Base-by-base conservation (phyloP, 257 asterid species). In the Salvia miltiorrhiza region DNA sequence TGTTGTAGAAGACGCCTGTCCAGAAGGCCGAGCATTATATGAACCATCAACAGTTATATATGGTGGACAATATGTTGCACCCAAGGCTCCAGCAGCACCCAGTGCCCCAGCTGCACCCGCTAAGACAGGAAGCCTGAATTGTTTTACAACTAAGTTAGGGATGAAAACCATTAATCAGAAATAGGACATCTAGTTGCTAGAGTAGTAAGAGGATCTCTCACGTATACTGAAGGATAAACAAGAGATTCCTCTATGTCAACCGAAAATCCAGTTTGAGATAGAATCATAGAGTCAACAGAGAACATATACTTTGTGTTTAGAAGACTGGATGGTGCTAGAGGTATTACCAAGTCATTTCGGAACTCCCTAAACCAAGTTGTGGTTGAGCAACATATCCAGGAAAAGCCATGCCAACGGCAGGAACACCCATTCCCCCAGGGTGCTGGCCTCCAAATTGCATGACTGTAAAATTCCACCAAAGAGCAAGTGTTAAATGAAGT, bases 361-460 rank as follows among this genome's bases (percentile, higher is more conserved):
- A 89, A 78, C 83, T 91, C 73, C 97, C 99, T 64, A 79, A 70
- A 66, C 95, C 96, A 75, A 62, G 88, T 70, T 89, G 95, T 48
- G 96, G 92, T 58, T 85, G 88, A 71, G 71, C 95, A 72, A 94
- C 96, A 79, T 91, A 94, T 80, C 98, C 99, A 59, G 99, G 99
- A 78, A 86, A 91, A 44, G 98, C 99, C 99, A 94, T 94, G 81
- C 98, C 99, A 74, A 94, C 95, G 73, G 99, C 97, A 79, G 99
- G 99, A 78, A 93, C 97, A 70, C 98, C 96, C 13, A 94, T 82
- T 45, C 99, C 97, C 30, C 99, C 87, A 14, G 95, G 93, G 80
- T 79, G 97, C 82, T 89, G 98, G 63, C 87, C 89, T 54, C 90
- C 94, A 73, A 92, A 86, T 78, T 89, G 98, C 99, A 94, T 94